These are phyloP conservation scores for Dimocarpus longan DNA, from an alignment of 345 rosid genomes.

Conservation along the genomic window DNA sequence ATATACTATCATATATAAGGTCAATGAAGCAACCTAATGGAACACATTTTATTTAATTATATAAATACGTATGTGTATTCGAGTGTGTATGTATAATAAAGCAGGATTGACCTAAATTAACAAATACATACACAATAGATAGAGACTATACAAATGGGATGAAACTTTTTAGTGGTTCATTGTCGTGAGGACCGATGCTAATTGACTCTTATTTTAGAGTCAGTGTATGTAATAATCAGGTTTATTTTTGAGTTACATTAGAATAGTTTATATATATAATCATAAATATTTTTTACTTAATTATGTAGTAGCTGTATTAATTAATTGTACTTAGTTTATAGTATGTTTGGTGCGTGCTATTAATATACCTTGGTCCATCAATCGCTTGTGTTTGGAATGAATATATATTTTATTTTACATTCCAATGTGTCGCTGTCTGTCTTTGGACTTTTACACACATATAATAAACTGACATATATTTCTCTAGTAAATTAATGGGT, in stretches of 20 bases:
- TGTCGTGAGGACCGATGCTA: no score
- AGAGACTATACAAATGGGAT: background rate
- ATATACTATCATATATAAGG: background rate
- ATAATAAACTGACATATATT: background rate
- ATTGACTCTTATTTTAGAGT: no score
- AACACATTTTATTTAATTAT: background rate
- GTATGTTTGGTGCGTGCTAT: no score
- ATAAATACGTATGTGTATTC: background rate
- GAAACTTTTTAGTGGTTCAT: no score
- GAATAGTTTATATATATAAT: no score
- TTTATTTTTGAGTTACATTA: no score
- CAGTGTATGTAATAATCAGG: no score
- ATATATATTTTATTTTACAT: background rate
- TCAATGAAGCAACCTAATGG: slow-evolving; percentile 1
- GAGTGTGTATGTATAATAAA: background rate
- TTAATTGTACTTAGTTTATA: background rate
- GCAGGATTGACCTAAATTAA: background rate
- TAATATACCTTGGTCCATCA: no score
- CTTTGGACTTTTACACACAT: background rate
- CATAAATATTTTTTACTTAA: no score
- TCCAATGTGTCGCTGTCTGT: background rate
- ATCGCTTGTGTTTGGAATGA: background rate
- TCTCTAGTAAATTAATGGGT: no score
- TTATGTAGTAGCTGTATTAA: background rate
- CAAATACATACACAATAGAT: no score